Evolutionary conservation across 257 asterid genomes (phyloP).

Genomic region (Nicotiana undulata): DNA sequence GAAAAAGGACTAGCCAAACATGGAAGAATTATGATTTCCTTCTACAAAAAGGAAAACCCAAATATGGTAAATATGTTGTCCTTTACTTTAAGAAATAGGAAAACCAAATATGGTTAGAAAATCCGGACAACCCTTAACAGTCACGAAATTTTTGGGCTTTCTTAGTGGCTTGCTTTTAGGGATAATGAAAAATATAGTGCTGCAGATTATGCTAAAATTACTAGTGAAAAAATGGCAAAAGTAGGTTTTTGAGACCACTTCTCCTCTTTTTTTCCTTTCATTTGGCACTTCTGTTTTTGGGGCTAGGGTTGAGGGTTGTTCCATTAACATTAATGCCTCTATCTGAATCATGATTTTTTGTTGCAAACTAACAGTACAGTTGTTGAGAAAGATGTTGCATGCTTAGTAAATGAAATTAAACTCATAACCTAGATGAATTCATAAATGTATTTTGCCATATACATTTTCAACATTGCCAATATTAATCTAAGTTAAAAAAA

Average conservation of each 20-base stretch:
- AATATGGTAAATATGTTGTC: too few species aligned
- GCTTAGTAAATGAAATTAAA: too few species aligned
- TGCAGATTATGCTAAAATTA: conserved; percentile 71
- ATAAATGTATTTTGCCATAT: too few species aligned
- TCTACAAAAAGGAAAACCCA: too few species aligned
- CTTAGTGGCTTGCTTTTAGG: conserved; percentile 93
- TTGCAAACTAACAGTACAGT: conserved; percentile 54
- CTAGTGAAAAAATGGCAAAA: conserved; percentile 65
- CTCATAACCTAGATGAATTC: too few species aligned
- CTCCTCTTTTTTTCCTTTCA: not conserved
- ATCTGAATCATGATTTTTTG: conserved; percentile 5
- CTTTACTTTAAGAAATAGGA: too few species aligned
- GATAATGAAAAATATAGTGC: conserved; percentile 82
- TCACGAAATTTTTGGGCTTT: conserved; percentile 2
- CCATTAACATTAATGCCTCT: not conserved
- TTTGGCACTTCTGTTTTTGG: not conserved
- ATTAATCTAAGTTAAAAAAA: too few species aligned
- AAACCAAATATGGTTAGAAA: too few species aligned
- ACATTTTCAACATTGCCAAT: too few species aligned
- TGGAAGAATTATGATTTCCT: too few species aligned
- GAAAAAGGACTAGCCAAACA: too few species aligned
- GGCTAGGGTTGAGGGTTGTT: not conserved
- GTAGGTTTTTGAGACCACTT: conserved; percentile 30
- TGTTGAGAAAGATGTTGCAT: conserved; percentile 69
- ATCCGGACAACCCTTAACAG: too few species aligned